Base-by-base conservation (phyloP, 257 asterid genomes). In the Avicennia marina region DNA sequence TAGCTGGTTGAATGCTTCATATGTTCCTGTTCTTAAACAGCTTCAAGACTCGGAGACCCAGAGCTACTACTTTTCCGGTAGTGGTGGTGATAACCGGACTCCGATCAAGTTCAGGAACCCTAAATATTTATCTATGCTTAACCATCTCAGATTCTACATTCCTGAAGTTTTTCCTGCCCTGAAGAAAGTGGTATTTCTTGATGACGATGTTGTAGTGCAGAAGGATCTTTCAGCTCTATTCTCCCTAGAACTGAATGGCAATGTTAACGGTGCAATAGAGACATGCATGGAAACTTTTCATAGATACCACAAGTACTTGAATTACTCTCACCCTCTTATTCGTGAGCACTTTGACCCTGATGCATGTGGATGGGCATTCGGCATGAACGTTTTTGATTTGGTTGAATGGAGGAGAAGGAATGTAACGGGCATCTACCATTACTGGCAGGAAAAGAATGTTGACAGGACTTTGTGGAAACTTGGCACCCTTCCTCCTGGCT, bases 261-360 rank as follows among this genome's bases (percentile, higher is more conserved):
- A 78, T n/a, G 88, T 81, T n/a, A 81, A 78, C 15, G 85, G 82
- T 13, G 88, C 88, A 4, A 85, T 81, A 2, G 88, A 81, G 67
- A 81, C 88, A n/a, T 81, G 88, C 68, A 78, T 72, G 82, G 81
- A 78, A 54, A 78, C 85, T 18, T 81, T 81, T 54, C 88, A 81
- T 34, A 72, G 88, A 48, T 81, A 74, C 65, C 85, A 81, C 64
- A 81, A 78, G 74, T 81, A 78, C 66, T 59, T 81, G 56, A 81
- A 81, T 64, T 81, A 75, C 69, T 81, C 88, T 24, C 84, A 78
- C 70, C 88, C 85, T 7, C 72, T 81, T 19, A 81, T 81, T 2
- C 84, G 79, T 7, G 78, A 73, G 58, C 84, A 81, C 62, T 81
- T 81, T 3, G 88, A 81, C 32, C 88, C 85, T 0, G 85, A 81